These are phyloP conservation scores for Encephalitozoon intestinalis DNA, from an alignment of 371 early-diverging fungal genomes.

Conservation along the genomic window DNA sequence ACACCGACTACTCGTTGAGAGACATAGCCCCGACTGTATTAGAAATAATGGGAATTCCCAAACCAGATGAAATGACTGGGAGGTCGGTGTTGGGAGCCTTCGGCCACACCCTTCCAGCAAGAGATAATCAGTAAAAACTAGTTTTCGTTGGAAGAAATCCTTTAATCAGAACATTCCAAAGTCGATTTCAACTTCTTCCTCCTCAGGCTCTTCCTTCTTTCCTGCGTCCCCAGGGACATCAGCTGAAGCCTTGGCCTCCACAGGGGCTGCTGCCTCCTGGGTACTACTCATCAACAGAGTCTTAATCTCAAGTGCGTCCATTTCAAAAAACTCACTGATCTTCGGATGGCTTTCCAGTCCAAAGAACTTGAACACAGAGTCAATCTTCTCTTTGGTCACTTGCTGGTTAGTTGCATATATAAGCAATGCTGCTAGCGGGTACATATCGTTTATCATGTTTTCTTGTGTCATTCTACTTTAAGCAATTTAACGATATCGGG, in stretches of 20 bases:
- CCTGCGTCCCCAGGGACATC: background rate
- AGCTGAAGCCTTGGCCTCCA: background rate
- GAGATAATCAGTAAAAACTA: background rate
- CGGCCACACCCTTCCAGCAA: background rate
- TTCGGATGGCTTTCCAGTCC: conserved; percentile 32
- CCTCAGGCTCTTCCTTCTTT: conserved; percentile 26
- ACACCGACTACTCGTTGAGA: conserved; percentile 67
- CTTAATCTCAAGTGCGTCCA: conserved; percentile 27
- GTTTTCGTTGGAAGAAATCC: background rate
- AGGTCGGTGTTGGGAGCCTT: background rate
- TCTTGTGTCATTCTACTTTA: conserved; percentile 14
- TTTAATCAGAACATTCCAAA: conserved; percentile 26
- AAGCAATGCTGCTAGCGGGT: conserved; percentile 48
- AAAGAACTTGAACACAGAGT: conserved; percentile 36
- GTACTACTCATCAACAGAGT: conserved; percentile 22
- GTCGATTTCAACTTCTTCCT: conserved; percentile 35
- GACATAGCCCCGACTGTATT: conserved; percentile 97
- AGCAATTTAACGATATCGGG: conserved; percentile 46
- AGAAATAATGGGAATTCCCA: conserved; percentile 74
- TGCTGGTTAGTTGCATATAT: conserved; percentile 33
- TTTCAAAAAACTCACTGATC: conserved; percentile 34
- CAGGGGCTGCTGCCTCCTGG: background rate
- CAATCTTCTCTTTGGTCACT: conserved; percentile 48
- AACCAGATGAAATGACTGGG: conserved; percentile 95
- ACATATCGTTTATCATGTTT: conserved; percentile 35